phyloP scores from a whole-genome alignment of 306 rosid species.

The Trifolium repens region DNA sequence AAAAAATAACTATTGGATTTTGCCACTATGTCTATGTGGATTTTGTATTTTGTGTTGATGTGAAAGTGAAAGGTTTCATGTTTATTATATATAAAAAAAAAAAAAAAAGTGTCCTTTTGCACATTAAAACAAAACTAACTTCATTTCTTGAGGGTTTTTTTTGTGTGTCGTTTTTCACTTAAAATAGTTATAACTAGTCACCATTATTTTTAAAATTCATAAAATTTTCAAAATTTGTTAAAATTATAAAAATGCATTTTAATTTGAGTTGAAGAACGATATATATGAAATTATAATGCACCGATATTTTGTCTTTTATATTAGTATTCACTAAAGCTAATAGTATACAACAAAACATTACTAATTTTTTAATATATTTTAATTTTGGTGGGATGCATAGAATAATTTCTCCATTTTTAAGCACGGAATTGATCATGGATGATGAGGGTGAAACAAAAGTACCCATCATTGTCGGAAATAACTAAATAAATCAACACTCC shows the following conservation, averaged over 20 bases:
- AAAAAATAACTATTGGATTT: background rate
- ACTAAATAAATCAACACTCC: background rate
- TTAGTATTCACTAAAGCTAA: background rate
- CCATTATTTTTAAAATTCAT: no score
- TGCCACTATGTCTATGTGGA: background rate
- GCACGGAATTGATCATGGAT: background rate
- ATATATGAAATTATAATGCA: no score
- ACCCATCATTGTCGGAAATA: background rate
- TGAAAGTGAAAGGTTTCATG: background rate
- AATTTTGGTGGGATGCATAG: background rate
- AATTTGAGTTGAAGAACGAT: no score
- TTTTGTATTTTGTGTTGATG: conserved; percentile 7
- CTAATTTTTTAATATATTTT: background rate
- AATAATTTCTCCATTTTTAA: background rate
- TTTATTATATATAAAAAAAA: background rate
- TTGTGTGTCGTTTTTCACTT: no score
- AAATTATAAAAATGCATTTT: no score
- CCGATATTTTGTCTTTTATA: no score
- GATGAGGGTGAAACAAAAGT: background rate
- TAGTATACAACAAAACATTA: background rate
- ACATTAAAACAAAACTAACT: no score
- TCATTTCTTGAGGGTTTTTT: no score
- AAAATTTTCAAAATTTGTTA: no score
- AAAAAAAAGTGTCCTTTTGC: background rate
- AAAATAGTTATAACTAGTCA: no score